phyloP scores from a whole-genome alignment of 2,329 filamentous ascomycete genomes.

The Ploettnerulaceae sp. region DNA sequence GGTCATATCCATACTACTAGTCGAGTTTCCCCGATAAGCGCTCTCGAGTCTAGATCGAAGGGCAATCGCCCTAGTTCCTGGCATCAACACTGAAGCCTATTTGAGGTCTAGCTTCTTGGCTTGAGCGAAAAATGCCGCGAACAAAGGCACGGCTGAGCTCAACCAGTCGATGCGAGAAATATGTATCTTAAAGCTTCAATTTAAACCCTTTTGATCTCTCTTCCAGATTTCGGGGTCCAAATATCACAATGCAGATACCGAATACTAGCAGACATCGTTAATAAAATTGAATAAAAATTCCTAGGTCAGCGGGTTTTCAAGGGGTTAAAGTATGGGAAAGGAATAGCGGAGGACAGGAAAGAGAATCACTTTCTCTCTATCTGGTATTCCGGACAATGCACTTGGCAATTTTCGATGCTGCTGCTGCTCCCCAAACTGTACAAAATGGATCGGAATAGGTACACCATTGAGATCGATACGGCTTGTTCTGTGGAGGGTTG shows the following conservation, averaged over 20 bases:
- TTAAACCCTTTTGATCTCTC: conserved; percentile 52
- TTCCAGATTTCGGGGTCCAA: conserved; percentile 53
- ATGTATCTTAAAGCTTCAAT: conserved; percentile 53
- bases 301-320: neutral
- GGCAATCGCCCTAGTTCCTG: no score
- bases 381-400: conserved; percentile 52
- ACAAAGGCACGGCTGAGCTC: conserved; percentile 46
- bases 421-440: conserved; percentile 59
- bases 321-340: conserved; percentile 5
- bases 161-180: conserved; percentile 49
- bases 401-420: conserved; percentile 58
- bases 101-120: conserved; percentile 18
- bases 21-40: no score
- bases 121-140: conserved; percentile 42
- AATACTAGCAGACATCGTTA: conserved; percentile 57
- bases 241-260: conserved; percentile 49
- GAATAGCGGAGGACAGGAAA: conserved; percentile 9
- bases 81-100: no score
- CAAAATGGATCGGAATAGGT: conserved; percentile 59
- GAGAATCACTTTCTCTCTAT: conserved; percentile 38
- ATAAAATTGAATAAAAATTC: conserved; percentile 45
- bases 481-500: conserved; percentile 54
- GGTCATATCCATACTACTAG: no score
- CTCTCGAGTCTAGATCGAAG: no score
- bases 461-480: conserved; percentile 57